These are phyloP conservation scores for Ophiostoma populinum DNA, from an alignment of 2,329 filamentous ascomycete genomes.

Conservation along the genomic window DNA sequence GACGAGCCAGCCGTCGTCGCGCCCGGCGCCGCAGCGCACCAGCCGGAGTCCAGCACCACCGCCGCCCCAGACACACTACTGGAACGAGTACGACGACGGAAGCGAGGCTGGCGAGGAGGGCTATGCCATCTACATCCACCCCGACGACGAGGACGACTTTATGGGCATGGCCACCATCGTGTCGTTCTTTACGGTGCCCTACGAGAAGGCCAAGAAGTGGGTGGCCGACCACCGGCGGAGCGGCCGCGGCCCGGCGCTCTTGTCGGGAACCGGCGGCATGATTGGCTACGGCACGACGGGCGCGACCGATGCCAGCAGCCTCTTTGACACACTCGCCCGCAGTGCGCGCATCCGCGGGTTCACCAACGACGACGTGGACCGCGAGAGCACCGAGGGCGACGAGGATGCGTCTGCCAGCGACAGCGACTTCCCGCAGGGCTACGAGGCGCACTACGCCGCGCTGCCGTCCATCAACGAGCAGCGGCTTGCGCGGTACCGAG, in stretches of 20 bases:
- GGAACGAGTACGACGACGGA: constrained; percentile 77
- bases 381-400: constrained; percentile 26
- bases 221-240: constrained; percentile 17
- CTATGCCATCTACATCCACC: constrained; percentile 61
- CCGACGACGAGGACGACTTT: constrained; percentile 41
- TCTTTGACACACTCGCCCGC: neutral
- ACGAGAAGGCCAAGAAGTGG: constrained; percentile 35
- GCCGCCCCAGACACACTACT: constrained; percentile 38
- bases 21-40: neutral
- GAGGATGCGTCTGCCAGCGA: constrained; percentile 20
- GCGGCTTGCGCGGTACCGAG: constrained; percentile 30
- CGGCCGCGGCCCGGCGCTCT: constrained; percentile 11
- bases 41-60: constrained; percentile 1
- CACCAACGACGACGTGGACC: constrained; percentile 10
- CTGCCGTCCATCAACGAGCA: constrained; percentile 35
- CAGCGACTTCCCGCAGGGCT: constrained; percentile 31
- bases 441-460: constrained; percentile 34
- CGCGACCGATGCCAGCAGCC: neutral
- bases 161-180: constrained; percentile 46
- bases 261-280: constrained; percentile 11
- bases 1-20: constrained; percentile 2
- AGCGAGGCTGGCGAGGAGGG: constrained; percentile 47
- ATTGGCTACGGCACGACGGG: constrained; percentile 9
- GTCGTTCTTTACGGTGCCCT: constrained; percentile 29
- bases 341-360: too few relatives aligned